These are phyloP conservation scores for Cryptococcus deneoformans DNA, from an alignment of 1,284 basidiomycete species.

Conservation along the genomic window DNA sequence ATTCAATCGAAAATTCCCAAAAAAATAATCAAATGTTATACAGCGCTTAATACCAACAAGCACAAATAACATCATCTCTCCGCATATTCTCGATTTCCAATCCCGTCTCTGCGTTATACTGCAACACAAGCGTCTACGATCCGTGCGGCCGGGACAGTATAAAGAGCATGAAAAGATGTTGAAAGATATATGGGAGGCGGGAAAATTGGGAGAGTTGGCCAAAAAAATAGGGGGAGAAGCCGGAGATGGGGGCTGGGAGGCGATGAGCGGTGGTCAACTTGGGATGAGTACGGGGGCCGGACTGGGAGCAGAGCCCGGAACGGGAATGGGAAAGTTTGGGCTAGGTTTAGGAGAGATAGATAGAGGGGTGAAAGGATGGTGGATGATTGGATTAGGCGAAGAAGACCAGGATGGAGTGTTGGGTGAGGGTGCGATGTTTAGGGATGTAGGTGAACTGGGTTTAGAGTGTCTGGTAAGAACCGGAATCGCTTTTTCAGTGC, in stretches of 20 bases:
- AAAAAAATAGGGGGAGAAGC: constrained; percentile 2
- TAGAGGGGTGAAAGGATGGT: constrained; percentile 51
- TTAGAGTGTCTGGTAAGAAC: constrained; percentile 72
- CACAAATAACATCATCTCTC: constrained; percentile 75
- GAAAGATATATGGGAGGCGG: constrained; percentile 67
- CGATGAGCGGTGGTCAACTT: constrained; percentile 20
- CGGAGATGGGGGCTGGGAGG: background rate
- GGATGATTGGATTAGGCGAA: constrained; percentile 46
- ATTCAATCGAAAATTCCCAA: background rate
- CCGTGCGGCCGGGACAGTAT: constrained; percentile 67
- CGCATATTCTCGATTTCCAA: constrained; percentile 86
- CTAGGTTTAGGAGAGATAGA: background rate
- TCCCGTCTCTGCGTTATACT: constrained; percentile 78
- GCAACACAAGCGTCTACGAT: constrained; percentile 72
- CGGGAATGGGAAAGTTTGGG: background rate
- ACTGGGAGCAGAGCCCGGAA: background rate
- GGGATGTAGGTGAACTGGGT: constrained; percentile 77
- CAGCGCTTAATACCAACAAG: constrained; percentile 74
- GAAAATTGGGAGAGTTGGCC: constrained; percentile 19
- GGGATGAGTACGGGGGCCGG: constrained; percentile 2
- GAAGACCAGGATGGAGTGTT: constrained; percentile 61
- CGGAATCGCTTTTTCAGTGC: background rate
- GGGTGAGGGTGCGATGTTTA: constrained; percentile 76
- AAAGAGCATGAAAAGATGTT: constrained; percentile 62
- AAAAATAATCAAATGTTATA: background rate